A percentile compares a stretch with the other conserved stretches of the same genome.
Evolutionary conservation across 352 stramenopile genomes (phyloP).

Genomic region (Phytophthora macrochlamydospora): DNA sequence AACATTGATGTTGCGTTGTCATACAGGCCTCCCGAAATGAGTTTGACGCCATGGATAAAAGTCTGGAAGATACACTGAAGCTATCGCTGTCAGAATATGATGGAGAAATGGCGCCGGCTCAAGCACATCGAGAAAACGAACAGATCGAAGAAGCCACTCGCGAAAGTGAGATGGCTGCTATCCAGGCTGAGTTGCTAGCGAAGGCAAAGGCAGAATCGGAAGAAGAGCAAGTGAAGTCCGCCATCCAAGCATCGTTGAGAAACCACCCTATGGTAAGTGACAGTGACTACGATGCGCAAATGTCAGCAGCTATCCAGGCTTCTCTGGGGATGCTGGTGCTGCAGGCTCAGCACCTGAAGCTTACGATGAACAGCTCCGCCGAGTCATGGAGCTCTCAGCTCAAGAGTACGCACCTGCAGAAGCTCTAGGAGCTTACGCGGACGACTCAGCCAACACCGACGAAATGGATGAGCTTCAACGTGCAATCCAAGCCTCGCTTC

Average conservation of each 20-base stretch:
- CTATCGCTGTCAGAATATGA: constrained; percentile 56
- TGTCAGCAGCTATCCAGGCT: constrained; percentile 71
- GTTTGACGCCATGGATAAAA: constrained; percentile 79
- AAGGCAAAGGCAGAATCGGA: constrained; percentile 76
- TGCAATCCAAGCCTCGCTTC: constrained; percentile 80
- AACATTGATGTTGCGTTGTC: constrained; percentile 2
- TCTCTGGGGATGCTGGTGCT: constrained; percentile 40
- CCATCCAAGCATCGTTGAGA: constrained; percentile 69
- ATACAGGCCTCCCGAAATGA: constrained; percentile 71
- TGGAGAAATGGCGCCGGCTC: constrained; percentile 24
- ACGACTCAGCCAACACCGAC: constrained; percentile 44
- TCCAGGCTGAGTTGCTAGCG: constrained; percentile 72
- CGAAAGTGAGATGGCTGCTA: constrained; percentile 76
- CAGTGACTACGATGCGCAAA: constrained; percentile 55
- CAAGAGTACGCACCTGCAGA: constrained; percentile 49
- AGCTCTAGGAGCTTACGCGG: constrained; percentile 20
- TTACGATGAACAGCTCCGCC: constrained; percentile 70
- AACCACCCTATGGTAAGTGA: constrained; percentile 8
- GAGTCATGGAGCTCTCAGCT: constrained; percentile 63
- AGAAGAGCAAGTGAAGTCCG: constrained; percentile 73
- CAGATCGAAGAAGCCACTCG: constrained; percentile 59
- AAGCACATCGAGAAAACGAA: constrained; percentile 40
- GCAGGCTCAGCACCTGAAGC: constrained; percentile 9
- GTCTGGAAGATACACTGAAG: constrained; percentile 79
- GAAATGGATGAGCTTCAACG: constrained; percentile 81